phyloP scores from a whole-genome alignment of 192 early-diverging fungal species.

The Coemansia sp. region DNA sequence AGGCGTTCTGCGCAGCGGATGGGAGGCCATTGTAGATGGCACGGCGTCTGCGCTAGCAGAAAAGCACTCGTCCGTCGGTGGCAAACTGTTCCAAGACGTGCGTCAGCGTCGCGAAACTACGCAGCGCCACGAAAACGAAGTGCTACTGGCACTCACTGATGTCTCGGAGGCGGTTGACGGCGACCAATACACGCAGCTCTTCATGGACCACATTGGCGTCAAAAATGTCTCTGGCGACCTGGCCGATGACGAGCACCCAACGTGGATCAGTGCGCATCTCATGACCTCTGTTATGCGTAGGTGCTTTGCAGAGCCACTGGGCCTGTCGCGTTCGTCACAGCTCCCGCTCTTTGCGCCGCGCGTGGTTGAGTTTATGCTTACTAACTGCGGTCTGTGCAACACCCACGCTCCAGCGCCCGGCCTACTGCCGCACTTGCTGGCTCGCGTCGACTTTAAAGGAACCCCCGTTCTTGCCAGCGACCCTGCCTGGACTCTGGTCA shows the following conservation, averaged over 20 bases:
- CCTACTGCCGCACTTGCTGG: slow-evolving; percentile 47
- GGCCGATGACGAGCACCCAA: slow-evolving; percentile 17
- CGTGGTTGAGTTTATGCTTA: slow-evolving; percentile 55
- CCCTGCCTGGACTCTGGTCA: slow-evolving; percentile 42
- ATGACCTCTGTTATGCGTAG: slow-evolving; percentile 59
- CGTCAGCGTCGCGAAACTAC: slow-evolving; percentile 39
- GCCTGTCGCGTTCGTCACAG: slow-evolving; percentile 49
- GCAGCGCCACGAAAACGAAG: slow-evolving; percentile 51
- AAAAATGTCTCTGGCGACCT: slow-evolving; percentile 9
- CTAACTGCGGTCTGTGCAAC: slow-evolving; percentile 52
- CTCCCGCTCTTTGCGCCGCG: slow-evolving; percentile 54
- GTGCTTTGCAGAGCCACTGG: slow-evolving; percentile 57
- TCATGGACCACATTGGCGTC: slow-evolving; percentile 55
- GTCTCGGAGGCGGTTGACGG: slow-evolving; percentile 48
- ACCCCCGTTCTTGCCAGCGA: slow-evolving; percentile 22
- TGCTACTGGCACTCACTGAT: slow-evolving; percentile 47
- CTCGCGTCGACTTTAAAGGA: slow-evolving; percentile 39
- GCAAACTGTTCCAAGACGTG: slow-evolving; percentile 22
- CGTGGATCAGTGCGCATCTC: slow-evolving; percentile 54
- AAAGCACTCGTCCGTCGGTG: slow-evolving; percentile 13
- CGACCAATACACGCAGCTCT: slow-evolving; percentile 53
- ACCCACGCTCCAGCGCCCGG: slow-evolving; percentile 53
- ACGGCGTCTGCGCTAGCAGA: slow-evolving; percentile 9
- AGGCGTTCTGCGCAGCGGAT: slow-evolving; percentile 54
- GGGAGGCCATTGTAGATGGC: slow-evolving; percentile 54